Conservation (phyloP, 2,329 filamentous ascomycete genomes). For the Cladosporium velox region DNA sequence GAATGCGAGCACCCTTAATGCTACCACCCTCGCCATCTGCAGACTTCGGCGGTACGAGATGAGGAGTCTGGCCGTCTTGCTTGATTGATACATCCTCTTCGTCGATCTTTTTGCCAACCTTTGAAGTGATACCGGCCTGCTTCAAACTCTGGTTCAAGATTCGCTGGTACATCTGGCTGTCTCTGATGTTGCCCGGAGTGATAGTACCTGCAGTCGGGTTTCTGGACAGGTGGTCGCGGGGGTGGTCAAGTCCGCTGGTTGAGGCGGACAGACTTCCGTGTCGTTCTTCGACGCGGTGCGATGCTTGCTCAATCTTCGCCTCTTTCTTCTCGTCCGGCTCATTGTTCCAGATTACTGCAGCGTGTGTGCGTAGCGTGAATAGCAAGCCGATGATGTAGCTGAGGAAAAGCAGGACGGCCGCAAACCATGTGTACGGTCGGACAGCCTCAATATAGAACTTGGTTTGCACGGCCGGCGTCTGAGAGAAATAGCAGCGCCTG, state of each 20-base stretch:
- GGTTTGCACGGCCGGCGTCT: slow-evolving; percentile 79
- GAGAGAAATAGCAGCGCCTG: slow-evolving; percentile 89
- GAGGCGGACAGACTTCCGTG: slow-evolving; percentile 20
- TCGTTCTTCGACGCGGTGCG: slow-evolving; percentile 28
- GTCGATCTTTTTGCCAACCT: slow-evolving; percentile 25
- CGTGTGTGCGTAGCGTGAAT: slow-evolving; percentile 94
- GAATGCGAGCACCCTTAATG: slow-evolving; percentile 44
- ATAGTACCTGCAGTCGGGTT: slow-evolving; percentile 17
- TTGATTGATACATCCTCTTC: slow-evolving; percentile 23
- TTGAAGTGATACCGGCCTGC: slow-evolving; percentile 69
- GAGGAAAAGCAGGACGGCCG: slow-evolving; percentile 80
- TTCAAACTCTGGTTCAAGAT: slow-evolving; percentile 88
- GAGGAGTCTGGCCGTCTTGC: slow-evolving; percentile 48
- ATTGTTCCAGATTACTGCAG: slow-evolving; percentile 93
- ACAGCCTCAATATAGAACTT: slow-evolving; percentile 89
- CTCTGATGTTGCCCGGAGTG: slow-evolving; percentile 65
- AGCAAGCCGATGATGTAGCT: slow-evolving; percentile 92
- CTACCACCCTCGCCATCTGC: slow-evolving; percentile 49
- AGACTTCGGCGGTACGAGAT: slow-evolving; percentile 74
- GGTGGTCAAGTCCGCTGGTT: slow-evolving; percentile 19
- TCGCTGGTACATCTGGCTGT: slow-evolving; percentile 87
- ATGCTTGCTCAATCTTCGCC: slow-evolving; percentile 41
- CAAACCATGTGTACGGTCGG: slow-evolving; percentile 88
- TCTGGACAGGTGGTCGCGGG: slow-evolving; percentile 23
- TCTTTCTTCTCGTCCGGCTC: slow-evolving; percentile 60